Evolutionary conservation across 164 flowering plant species (phyloP), one percentile per base, ranked within the genome.

Genomic region (Kingdonia uniflora): DNA sequence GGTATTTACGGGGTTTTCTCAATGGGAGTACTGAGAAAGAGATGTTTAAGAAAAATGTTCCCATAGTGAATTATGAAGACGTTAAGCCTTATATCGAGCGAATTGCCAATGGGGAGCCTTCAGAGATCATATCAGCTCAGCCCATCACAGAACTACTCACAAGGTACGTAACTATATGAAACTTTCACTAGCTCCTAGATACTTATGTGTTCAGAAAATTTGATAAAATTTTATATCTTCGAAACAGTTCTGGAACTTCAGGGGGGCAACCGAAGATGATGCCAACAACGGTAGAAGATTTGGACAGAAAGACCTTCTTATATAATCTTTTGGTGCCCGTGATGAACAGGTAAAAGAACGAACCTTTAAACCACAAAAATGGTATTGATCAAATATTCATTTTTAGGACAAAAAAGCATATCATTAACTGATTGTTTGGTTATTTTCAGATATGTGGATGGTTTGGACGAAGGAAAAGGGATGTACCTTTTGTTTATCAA

Each of bases 201-300:
- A 3, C 35, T 29, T 29, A 29, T 8, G 4, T 3, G 35, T 4
- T 29, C 35, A 29, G 35, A 29, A 29, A 20, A 15, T 41, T 24
- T 14, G 29, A 22, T 23, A 6, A 1, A 7, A 20, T 13, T 35
- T 10, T 35, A 1, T 47, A 0, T 15, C 11, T 4, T 47, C 43
- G 35, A 8, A 61, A 63, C 73, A 82, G 84, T 72, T 75, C 84
- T 0, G 84, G 82, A 53, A 77, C 82, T 24, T 82, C 84, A 22
- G 78, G 84, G 24, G 84, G 88, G 16, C 74, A 71, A 57, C 82
- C 80, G 6, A 79, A 79, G 62, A 59, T 75, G 79, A 77, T 82
- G 77, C 84, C 80, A 11, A 55, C 77, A 15, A 79, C 84, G 11
- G 64, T 65, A 16, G 74, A 71, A 49, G 84, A 76, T 22, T 55